Evolutionary conservation across 345 rosid genomes (phyloP).

Genomic region (Pistacia integerrima): DNA sequence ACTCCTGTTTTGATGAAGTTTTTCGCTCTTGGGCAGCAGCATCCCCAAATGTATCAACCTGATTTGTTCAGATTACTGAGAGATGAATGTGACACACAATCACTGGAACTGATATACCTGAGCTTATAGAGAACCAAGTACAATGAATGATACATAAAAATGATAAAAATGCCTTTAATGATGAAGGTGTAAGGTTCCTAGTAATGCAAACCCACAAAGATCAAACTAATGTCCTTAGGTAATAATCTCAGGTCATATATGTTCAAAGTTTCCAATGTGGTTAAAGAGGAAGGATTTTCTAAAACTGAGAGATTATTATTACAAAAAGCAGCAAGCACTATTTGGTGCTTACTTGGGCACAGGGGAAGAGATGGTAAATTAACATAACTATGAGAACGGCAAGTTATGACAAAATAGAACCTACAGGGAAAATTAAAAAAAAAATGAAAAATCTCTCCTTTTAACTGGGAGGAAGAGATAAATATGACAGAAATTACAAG

Average conservation of each 20-base stretch:
- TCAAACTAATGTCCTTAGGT: not conserved
- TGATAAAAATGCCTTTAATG: not conserved
- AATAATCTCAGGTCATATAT: not conserved
- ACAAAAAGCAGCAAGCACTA: not conserved
- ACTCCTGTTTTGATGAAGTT: slow-evolving; percentile 32
- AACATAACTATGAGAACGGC: not conserved
- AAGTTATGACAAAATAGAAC: not conserved
- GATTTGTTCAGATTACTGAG: slow-evolving; percentile 32
- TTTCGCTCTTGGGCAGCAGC: slow-evolving; percentile 27
- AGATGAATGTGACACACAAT: slow-evolving; percentile 23
- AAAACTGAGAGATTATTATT: not conserved
- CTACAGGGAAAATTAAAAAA: not conserved
- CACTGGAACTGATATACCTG: slow-evolving; percentile 17
- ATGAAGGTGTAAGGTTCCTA: not conserved
- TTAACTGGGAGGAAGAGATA: not conserved
- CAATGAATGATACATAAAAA: not conserved
- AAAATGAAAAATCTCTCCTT: not conserved
- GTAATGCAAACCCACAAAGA: not conserved
- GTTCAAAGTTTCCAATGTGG: not conserved
- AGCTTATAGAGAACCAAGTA: slow-evolving; percentile 1
- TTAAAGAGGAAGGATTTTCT: not conserved
- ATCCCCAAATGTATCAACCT: slow-evolving; percentile 21
- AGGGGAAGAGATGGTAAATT: not conserved
- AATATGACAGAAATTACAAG: not conserved
- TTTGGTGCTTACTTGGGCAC: not conserved